Evolutionary conservation across 306 rosid genomes (phyloP).

Genomic region (Trifolium dubium): DNA sequence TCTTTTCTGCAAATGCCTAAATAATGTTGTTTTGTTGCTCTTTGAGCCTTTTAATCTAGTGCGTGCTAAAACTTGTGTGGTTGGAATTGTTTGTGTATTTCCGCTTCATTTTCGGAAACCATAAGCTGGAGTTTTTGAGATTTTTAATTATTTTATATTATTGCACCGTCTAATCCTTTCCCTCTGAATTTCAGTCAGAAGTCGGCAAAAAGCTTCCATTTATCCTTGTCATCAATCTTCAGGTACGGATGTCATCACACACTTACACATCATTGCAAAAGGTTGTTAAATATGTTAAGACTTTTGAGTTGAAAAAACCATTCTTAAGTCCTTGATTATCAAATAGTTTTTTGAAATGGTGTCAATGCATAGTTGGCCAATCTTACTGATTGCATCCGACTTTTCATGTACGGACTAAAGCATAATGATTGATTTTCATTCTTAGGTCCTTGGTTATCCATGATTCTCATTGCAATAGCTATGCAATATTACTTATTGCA

Average conservation of each 20-base stretch:
- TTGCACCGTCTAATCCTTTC: slow-evolving; percentile 41
- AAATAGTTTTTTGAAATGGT: slow-evolving; percentile 39
- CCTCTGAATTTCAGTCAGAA: slow-evolving; percentile 73
- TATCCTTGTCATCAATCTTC: slow-evolving; percentile 82
- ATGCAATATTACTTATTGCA: background rate
- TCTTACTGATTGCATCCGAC: background rate
- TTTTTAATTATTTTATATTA: slow-evolving; percentile 11
- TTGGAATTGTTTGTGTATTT: slow-evolving; percentile 30
- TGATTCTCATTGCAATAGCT: background rate
- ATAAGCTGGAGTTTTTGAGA: slow-evolving; percentile 23
- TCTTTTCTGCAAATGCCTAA: slow-evolving; percentile 34
- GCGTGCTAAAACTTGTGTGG: slow-evolving; percentile 27
- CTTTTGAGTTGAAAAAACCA: slow-evolving; percentile 20
- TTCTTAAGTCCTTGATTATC: slow-evolving; percentile 20
- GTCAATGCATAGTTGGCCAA: slow-evolving; percentile 11
- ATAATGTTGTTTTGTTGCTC: slow-evolving; percentile 25
- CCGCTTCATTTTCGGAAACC: slow-evolving; percentile 27
- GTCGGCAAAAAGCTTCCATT: slow-evolving; percentile 89
- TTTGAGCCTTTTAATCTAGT: slow-evolving; percentile 13
- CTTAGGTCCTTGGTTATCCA: background rate
- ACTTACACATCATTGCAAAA: slow-evolving; percentile 9
- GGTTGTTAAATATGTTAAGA: slow-evolving; percentile 17
- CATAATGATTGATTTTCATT: background rate
- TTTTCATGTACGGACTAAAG: background rate
- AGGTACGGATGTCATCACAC: slow-evolving; percentile 59